These are phyloP conservation scores for Teratosphaeriaceae sp. DNA, from an alignment of 2,329 filamentous ascomycete genomes.

Conservation along the genomic window DNA sequence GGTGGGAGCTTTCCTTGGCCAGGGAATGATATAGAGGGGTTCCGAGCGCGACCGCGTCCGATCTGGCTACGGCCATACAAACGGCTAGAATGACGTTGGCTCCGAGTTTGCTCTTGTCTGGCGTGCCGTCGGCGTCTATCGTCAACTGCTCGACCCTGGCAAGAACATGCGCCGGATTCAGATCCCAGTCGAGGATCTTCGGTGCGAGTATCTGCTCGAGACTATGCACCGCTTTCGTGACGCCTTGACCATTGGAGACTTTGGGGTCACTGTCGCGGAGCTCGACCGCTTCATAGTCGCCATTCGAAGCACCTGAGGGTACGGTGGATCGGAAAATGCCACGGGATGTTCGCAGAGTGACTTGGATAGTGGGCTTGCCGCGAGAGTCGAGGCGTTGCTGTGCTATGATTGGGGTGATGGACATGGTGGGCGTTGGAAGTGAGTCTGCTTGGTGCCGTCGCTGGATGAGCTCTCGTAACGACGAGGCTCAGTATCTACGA, in stretches of 20 bases:
- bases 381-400: conserved; percentile 15
- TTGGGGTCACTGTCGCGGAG: conserved; percentile 84
- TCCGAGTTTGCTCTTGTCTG: conserved; percentile 82
- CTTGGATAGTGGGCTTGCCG: conserved; percentile 17
- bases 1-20: conserved; percentile 72
- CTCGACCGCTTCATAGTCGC: conserved; percentile 85
- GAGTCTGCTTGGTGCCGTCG: too few relatives aligned
- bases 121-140: conserved; percentile 73
- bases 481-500: too few relatives aligned
- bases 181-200: conserved; percentile 33
- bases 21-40: conserved; percentile 84
- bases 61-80: conserved; percentile 77
- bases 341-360: conserved; percentile 8
- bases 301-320: conserved; percentile 40
- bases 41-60: conserved; percentile 80
- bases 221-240: conserved; percentile 77
- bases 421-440: conserved; percentile 1
- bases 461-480: too few relatives aligned
- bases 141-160: conserved; percentile 82
- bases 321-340: conserved; percentile 15
- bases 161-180: conserved; percentile 35
- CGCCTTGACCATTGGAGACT: conserved; percentile 36
- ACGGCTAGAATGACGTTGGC: conserved; percentile 87
- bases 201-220: conserved; percentile 78
- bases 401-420: conserved; percentile 11